Conservation (phyloP, 345 rosid genomes). For the Excoecaria cochinchinensis region DNA sequence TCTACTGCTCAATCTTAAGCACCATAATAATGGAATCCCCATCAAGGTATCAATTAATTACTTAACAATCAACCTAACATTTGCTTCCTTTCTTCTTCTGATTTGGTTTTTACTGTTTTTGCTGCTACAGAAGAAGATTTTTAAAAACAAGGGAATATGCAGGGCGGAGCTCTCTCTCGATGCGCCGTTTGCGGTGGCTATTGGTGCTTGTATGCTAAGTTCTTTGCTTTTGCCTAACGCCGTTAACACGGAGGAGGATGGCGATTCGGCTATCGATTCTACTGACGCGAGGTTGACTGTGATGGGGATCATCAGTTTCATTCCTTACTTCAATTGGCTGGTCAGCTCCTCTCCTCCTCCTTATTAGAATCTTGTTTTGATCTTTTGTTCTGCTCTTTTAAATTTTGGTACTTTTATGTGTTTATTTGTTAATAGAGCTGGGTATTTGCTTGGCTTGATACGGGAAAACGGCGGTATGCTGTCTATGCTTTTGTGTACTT, state of each 20-base stretch:
- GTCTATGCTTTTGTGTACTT: conserved; percentile 71
- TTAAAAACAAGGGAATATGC: conserved; percentile 38
- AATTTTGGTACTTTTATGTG: neutral
- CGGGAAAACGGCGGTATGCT: conserved; percentile 77
- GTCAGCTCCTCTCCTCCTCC: conserved; percentile 29
- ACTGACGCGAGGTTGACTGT: conserved; percentile 76
- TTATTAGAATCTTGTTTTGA: neutral
- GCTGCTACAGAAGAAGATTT: conserved; percentile 24
- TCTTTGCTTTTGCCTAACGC: conserved; percentile 61
- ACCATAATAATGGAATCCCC: conserved; percentile 11
- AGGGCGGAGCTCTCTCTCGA: conserved; percentile 66
- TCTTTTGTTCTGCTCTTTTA: neutral
- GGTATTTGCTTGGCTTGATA: conserved; percentile 98
- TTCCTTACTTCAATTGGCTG: conserved; percentile 98
- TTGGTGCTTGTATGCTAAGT: conserved; percentile 73
- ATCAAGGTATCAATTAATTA: conserved; percentile 26
- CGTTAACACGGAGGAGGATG: conserved; percentile 32
- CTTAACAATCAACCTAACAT: neutral
- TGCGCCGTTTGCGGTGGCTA: conserved; percentile 66
- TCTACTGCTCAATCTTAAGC: conserved; percentile 22
- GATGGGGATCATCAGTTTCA: conserved; percentile 91
- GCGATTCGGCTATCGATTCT: conserved; percentile 48
- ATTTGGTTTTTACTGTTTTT: neutral
- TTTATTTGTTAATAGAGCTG: conserved; percentile 59
- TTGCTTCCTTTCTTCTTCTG: too few species aligned